Base-by-base conservation (phyloP, 495 filamentous ascomycete genomes). In the Recurvomyces mirabilis region DNA sequence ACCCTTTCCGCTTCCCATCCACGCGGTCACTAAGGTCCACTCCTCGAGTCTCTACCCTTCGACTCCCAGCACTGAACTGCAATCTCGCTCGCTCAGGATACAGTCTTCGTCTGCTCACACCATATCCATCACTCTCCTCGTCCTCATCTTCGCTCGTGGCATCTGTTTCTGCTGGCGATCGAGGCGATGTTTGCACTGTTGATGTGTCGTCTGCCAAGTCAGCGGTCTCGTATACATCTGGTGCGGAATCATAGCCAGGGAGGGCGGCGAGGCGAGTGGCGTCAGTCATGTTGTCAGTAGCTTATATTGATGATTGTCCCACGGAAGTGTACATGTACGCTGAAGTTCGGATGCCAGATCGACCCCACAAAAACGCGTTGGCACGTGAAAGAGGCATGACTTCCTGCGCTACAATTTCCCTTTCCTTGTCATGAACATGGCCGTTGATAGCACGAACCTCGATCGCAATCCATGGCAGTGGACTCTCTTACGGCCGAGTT, bases 211-310 rank as follows among this genome's bases (percentile, higher is more conserved):
- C 40, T 0, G 36, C 35, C 12, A 39, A 17, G 18, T 39, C 43
- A 12, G 50, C 41, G 2, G 55, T 58, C 39, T 58, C 55, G 52
- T 58, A 58, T 26, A 58, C 47, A 22, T 58, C 55, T 12, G 47
- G 52, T 4, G 54, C 54, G 25, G 47, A 46, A 33, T 57, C 49
- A 42, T 54, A 54, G 51, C 51, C 51, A 15, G 51, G 51, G 5
- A 54, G 47, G 37, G 15, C 15, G 7, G 46, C 24, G 41, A 50
- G 42, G 22, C 46, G 46, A 38, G 20, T 25, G 21, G 37, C 3
- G 5, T 40, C 37, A 12, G 37, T 31, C 43, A 37, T 46, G 3
- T 13, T 46, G 26, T 29, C 26, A n/a, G 26, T 7, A 29, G 26
- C 26, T n/a, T n/a, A n/a, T n/a, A n/a, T n/a, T n/a, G n/a, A n/a